phyloP scores from a whole-genome alignment of 2,329 filamentous ascomycete species.

The Decorospora gaudefroyi region DNA sequence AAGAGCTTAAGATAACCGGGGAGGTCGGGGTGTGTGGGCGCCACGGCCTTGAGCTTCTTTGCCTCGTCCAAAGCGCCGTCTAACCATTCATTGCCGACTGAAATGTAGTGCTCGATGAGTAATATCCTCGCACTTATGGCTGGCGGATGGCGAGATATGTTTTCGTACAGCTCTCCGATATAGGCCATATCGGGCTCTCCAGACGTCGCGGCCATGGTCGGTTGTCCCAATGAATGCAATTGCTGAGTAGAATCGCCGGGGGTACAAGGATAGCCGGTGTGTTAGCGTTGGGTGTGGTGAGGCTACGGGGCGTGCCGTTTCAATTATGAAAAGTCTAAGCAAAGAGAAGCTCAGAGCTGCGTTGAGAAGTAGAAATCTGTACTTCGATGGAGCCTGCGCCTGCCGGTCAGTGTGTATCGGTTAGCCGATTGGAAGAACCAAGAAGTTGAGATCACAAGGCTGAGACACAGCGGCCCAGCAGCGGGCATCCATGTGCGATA shows the following conservation, averaged over 20 bases:
- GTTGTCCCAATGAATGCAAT: background rate
- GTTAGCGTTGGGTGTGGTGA: background rate
- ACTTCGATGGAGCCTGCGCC: background rate
- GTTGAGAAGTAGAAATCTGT: too few relatives aligned
- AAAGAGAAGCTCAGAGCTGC: too few relatives aligned
- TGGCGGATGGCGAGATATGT: conserved; percentile 37
- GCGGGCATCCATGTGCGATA: background rate
- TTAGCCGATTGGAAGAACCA: background rate
- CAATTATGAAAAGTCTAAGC: background rate
- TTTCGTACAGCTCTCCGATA: conserved; percentile 39
- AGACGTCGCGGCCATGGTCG: conserved; percentile 14
- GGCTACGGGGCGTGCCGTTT: background rate
- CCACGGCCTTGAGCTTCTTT: conserved; percentile 30
- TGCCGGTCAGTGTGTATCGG: background rate
- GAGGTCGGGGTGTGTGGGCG: conserved; percentile 35
- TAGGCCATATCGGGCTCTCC: conserved; percentile 41
- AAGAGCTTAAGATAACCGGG: conserved; percentile 24
- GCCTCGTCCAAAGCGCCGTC: conserved; percentile 41
- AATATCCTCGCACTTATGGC: conserved; percentile 38
- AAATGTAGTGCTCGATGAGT: conserved; percentile 41
- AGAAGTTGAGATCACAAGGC: conserved; percentile 3
- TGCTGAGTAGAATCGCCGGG: background rate
- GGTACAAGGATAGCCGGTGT: background rate
- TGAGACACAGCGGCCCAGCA: background rate
- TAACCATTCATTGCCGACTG: conserved; percentile 34